Base-by-base conservation (phyloP, 768 basidiomycete genomes). In the Lyophyllum shimeji region DNA sequence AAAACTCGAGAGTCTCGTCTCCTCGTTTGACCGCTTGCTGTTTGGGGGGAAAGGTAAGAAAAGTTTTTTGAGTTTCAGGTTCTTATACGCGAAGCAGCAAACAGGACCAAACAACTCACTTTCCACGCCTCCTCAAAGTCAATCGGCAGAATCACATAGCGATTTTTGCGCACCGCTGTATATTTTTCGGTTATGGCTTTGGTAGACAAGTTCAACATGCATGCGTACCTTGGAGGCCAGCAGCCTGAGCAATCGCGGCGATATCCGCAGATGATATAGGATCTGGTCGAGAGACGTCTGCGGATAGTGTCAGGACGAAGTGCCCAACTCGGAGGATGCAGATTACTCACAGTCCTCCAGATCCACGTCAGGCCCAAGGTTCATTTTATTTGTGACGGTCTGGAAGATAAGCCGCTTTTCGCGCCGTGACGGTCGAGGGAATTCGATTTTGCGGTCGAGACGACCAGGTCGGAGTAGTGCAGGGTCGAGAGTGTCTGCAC, bases 61-160 rank as follows among this genome's bases (percentile, higher is more conserved):
- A 66, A 60, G 65, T 70, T 59, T 56, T 67, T 69, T 68, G 71
- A 71, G 65, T 68, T 75, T 51, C 31, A 42, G 43, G 31, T 57
- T 52, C 56, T 69, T 65, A 62, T 52, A 65, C 48, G 58, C 60
- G 47, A 50, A 55, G 59, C 61, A 58, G 66, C 74, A 81, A 81
- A 79, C 68, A 82, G 62, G 29, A 62, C 67, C 78, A 86, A 87
- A 85, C 61, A 81, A 83, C 91, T 67, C 62, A 96, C 95, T 82
- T 98, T 98, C 95, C 95, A 99, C 68, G 95, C 95, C 72, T 98
- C 96, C 70, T 99, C 97, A 65, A 99, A 98, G 81, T 99, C 97
- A 13, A 89, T 84, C 0, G 97, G 96, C 20, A 98, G 77, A 67
- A 99, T 95, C 45, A 99, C 85, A 75, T 99, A 99, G 67, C 96